phyloP scores from a whole-genome alignment of 2,329 filamentous ascomycete genomes.

The Trichoderma hamatum region DNA sequence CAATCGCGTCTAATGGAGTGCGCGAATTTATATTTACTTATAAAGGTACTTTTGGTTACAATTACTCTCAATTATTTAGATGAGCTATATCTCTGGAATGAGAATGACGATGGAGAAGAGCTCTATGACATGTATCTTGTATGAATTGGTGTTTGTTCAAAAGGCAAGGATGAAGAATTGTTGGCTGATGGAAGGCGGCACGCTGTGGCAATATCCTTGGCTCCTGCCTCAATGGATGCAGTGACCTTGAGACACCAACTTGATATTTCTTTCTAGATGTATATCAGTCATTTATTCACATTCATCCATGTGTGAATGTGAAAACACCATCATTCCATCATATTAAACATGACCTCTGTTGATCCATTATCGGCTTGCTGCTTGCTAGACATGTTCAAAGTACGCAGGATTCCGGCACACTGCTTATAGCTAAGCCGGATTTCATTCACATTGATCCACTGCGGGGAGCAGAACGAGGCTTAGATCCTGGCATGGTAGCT shows the following conservation, averaged over 20 bases:
- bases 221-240: not conserved
- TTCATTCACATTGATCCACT: not conserved
- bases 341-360: not conserved
- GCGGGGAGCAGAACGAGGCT: constrained; percentile 1
- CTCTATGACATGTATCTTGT: not conserved
- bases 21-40: constrained; percentile 20
- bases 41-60: not conserved
- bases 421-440: not conserved
- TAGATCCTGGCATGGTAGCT: constrained; percentile 1
- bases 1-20: constrained; percentile 15
- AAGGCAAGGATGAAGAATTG: not conserved
- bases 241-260: not conserved
- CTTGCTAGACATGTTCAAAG: not conserved
- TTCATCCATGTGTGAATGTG: not conserved
- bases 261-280: not conserved
- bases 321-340: not conserved
- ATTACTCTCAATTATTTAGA: not conserved
- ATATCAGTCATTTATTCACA: not conserved
- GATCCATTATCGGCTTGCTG: not conserved
- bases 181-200: not conserved
- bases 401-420: not conserved
- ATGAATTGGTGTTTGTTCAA: not conserved
- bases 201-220: not conserved
- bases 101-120: not conserved
- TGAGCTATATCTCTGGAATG: too few relatives aligned